Percentiles rank a stretch among this genome's conserved stretches.
Conservation (phyloP, 306 rosid species). For the Lathyrus tuberosus region DNA sequence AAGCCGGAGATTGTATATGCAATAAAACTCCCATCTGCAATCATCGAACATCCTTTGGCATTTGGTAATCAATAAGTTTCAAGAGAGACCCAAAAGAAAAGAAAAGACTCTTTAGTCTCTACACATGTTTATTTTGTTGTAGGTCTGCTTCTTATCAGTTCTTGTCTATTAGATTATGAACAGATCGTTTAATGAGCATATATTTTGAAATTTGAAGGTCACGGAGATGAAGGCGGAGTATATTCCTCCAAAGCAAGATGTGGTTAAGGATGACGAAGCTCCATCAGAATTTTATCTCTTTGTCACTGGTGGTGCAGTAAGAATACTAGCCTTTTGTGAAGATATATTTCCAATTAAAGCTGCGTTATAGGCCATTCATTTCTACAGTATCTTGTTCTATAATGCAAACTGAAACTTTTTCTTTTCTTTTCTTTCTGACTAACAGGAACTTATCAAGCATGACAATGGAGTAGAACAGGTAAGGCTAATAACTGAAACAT, state of each 20-base stretch:
- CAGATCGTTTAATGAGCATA: not conserved
- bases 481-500: slow-evolving; percentile 35
- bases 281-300: slow-evolving; percentile 80
- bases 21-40: not conserved
- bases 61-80: not conserved
- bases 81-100: not conserved
- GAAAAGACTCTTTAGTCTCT: not conserved
- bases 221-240: slow-evolving; percentile 91
- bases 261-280: slow-evolving; percentile 83
- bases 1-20: not conserved
- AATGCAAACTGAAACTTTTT: slow-evolving; percentile 20
- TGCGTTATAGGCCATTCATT: not conserved
- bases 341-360: not conserved
- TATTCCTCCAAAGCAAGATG: slow-evolving; percentile 89
- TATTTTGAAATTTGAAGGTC: slow-evolving; percentile 55
- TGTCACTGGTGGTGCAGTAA: slow-evolving; percentile 74
- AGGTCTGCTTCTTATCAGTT: slow-evolving; percentile 15
- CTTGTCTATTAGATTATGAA: slow-evolving; percentile 4
- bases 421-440: slow-evolving; percentile 20
- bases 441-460: slow-evolving; percentile 61
- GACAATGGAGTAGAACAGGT: slow-evolving; percentile 64
- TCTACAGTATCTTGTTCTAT: not conserved
- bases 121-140: not conserved
- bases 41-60: not conserved
- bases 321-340: slow-evolving; percentile 29